phyloP scores from a whole-genome alignment of 176 grass and related monocot species.

The Saccharum spontaneum region DNA sequence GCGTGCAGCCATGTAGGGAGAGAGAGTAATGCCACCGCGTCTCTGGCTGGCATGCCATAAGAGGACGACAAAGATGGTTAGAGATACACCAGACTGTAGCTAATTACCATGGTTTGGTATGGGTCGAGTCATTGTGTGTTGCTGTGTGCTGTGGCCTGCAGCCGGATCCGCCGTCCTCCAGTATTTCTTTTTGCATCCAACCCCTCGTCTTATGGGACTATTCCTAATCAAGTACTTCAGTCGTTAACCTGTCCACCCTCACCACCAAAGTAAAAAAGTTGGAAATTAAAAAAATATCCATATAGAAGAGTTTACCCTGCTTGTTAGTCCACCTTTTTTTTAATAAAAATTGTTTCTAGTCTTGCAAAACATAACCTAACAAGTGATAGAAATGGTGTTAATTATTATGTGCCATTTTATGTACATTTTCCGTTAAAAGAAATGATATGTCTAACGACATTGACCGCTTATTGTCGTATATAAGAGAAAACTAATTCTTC shows the following conservation, averaged over 20 bases:
- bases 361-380: not conserved
- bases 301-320: not conserved
- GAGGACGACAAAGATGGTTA: not conserved
- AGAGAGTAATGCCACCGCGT: not conserved
- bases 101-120: too few species aligned
- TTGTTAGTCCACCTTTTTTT: not conserved
- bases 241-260: not conserved
- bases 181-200: not conserved
- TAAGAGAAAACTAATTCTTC: too few species aligned
- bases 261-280: not conserved
- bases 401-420: not conserved
- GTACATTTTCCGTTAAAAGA: too few species aligned
- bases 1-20: not conserved
- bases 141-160: not conserved
- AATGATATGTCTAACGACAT: too few species aligned
- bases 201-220: not conserved
- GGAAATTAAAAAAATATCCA: not conserved
- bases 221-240: not conserved
- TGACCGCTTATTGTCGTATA: too few species aligned
- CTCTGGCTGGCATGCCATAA: not conserved
- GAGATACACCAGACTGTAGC: not conserved
- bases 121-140: too few species aligned
- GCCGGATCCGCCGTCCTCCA: accelerated
- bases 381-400: not conserved
- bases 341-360: not conserved